phyloP scores from a whole-genome alignment of 257 asterid species.

The Penstemon barbatus region DNA sequence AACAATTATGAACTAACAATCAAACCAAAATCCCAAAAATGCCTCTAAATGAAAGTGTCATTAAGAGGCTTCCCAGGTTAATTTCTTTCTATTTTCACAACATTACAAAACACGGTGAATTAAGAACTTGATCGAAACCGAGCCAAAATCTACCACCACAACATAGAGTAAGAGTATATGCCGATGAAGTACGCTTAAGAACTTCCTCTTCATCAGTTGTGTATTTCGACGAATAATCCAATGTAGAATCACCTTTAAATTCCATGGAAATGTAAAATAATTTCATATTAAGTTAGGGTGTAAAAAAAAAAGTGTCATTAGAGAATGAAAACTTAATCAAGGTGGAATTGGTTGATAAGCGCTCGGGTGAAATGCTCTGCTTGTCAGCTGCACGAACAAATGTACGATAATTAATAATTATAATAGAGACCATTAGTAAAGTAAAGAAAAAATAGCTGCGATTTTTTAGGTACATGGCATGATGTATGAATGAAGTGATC shows the following conservation, averaged over 20 bases:
- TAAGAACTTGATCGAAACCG: background rate
- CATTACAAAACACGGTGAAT: constrained; percentile 9
- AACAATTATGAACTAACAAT: constrained; percentile 4
- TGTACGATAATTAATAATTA: background rate
- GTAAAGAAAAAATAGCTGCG: background rate
- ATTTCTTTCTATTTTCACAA: constrained; percentile 11
- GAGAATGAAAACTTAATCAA: constrained; percentile 25
- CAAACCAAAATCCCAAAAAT: constrained; percentile 15
- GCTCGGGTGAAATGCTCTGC: constrained; percentile 20
- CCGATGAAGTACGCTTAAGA: constrained; percentile 23
- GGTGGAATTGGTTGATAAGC: constrained; percentile 28
- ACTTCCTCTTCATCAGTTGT: constrained; percentile 6
- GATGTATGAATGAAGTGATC: background rate
- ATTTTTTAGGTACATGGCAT: background rate
- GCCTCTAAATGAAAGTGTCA: constrained; percentile 12
- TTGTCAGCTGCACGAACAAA: background rate
- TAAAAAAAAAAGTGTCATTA: background rate
- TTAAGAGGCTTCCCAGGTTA: constrained; percentile 1
- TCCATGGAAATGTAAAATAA: background rate
- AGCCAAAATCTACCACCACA: background rate
- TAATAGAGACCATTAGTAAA: background rate
- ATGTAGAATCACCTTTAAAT: constrained; percentile 22
- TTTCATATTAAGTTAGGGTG: background rate
- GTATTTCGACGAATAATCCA: constrained; percentile 22
- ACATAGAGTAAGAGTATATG: constrained; percentile 8